These are phyloP conservation scores for Hordeum pubiflorum DNA, from an alignment of 202 grass and related monocot species.

Conservation along the genomic window DNA sequence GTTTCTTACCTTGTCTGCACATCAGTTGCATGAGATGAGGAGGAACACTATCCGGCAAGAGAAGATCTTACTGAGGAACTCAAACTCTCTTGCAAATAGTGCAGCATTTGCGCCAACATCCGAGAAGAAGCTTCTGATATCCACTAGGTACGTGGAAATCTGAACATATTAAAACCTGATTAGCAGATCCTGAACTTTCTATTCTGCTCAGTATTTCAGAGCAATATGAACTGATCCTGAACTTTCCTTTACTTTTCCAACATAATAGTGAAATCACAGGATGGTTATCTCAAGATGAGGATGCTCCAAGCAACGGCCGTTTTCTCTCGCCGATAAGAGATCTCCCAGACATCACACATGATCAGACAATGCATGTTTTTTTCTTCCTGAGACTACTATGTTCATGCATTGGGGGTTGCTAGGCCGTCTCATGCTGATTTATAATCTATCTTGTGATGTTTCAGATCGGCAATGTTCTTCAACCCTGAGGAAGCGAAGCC, in stretches of 20 bases:
- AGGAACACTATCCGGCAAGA: conserved; percentile 37
- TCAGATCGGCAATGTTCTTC: conserved; percentile 35
- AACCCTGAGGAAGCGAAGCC: conserved; percentile 26
- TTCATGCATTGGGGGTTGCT: neutral
- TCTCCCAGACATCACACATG: conserved; percentile 19
- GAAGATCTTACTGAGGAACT: conserved; percentile 41
- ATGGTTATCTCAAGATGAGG: conserved; percentile 16
- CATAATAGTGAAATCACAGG: conserved; percentile 37
- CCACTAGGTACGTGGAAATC: conserved; percentile 12
- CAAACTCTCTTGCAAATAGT: conserved; percentile 3
- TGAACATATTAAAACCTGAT: neutral
- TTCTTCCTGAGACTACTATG: neutral
- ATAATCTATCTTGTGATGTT: neutral
- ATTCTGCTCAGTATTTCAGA: neutral
- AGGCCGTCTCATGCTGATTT: neutral
- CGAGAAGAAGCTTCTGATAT: neutral
- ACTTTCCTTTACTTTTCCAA: neutral
- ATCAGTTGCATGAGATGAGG: conserved; percentile 36
- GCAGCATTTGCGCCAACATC: neutral
- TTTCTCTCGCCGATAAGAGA: neutral
- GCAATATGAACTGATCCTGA: neutral
- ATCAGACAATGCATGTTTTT: conserved; percentile 28
- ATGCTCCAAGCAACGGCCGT: neutral
- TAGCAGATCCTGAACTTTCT: neutral
- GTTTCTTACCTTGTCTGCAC: neutral